Conservation (phyloP, 2,329 filamentous ascomycete species). For the Curvularia spicifera region DNA sequence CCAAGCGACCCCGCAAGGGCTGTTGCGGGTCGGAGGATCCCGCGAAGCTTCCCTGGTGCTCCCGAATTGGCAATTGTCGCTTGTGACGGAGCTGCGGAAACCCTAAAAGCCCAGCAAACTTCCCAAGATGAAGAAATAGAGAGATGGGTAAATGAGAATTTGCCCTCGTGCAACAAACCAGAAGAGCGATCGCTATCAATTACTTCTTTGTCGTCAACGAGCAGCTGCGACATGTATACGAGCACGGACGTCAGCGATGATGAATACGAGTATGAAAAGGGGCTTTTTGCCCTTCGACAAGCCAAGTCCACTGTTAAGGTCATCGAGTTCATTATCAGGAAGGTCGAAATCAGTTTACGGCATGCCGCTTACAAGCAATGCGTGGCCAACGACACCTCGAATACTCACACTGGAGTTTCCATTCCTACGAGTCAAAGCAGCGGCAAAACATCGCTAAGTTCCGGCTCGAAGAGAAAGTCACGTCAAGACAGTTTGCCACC, state of each 20-base stretch:
- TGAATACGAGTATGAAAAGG: slow-evolving; percentile 22
- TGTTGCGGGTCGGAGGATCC: neutral
- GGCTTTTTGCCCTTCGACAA: neutral
- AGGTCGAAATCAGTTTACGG: slow-evolving; percentile 36
- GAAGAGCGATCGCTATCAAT: slow-evolving; percentile 37
- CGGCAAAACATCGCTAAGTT: slow-evolving; percentile 24
- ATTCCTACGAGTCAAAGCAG: slow-evolving; percentile 12
- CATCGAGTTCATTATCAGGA: slow-evolving; percentile 39
- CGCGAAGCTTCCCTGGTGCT: neutral
- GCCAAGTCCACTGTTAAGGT: slow-evolving; percentile 32
- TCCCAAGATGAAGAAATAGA: slow-evolving; percentile 30
- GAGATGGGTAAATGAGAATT: slow-evolving; percentile 35
- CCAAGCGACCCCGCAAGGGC: slow-evolving; percentile 8
- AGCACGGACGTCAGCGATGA: slow-evolving; percentile 36
- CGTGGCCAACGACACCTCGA: slow-evolving; percentile 20
- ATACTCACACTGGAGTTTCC: neutral
- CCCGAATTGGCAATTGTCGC: neutral
- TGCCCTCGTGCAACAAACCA: slow-evolving; percentile 28
- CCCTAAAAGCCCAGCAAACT: neutral
- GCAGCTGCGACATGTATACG: slow-evolving; percentile 41
- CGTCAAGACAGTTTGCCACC: slow-evolving; percentile 28
- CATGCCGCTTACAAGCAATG: slow-evolving; percentile 36
- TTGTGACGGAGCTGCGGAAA: neutral
- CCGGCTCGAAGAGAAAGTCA: slow-evolving; percentile 33
- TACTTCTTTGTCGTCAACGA: slow-evolving; percentile 35